Evolutionary conservation across 495 filamentous ascomycete genomes (phyloP).

Genomic region (Aspergillus mulundensis): DNA sequence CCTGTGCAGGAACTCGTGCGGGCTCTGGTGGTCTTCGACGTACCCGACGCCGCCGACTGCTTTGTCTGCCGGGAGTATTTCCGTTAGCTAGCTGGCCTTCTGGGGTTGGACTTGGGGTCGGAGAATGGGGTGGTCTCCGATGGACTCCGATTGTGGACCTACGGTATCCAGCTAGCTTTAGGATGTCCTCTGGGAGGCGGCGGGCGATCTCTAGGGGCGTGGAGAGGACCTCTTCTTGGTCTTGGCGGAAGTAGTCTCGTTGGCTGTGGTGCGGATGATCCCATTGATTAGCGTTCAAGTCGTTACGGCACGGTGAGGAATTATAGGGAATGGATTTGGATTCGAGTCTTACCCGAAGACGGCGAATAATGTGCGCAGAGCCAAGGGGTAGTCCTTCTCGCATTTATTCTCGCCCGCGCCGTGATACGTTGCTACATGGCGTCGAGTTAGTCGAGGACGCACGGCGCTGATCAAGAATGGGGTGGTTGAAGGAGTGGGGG

Average conservation of each 20-base stretch:
- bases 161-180: constrained; percentile 1
- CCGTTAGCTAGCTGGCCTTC: too few species aligned
- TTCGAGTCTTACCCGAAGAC: neutral
- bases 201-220: neutral
- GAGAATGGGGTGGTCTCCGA: too few species aligned
- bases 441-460: neutral
- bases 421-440: neutral
- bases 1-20: neutral
- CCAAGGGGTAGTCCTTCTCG: neutral
- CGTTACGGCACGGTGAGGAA: neutral
- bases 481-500: neutral
- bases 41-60: constrained; percentile 1
- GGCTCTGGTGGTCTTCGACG: constrained; percentile 6
- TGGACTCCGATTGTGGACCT: too few species aligned
- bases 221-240: constrained; percentile 2
- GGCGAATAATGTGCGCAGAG: neutral
- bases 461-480: neutral
- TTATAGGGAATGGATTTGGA: neutral
- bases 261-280: neutral
- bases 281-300: neutral
- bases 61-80: neutral
- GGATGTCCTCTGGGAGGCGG: neutral
- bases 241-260: constrained; percentile 5
- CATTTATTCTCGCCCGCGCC: constrained; percentile 4
- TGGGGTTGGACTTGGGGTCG: too few species aligned